These are phyloP conservation scores for Scenedesmus sp. DNA, from an alignment of 163 green algal genomes.

Conservation along the genomic window DNA sequence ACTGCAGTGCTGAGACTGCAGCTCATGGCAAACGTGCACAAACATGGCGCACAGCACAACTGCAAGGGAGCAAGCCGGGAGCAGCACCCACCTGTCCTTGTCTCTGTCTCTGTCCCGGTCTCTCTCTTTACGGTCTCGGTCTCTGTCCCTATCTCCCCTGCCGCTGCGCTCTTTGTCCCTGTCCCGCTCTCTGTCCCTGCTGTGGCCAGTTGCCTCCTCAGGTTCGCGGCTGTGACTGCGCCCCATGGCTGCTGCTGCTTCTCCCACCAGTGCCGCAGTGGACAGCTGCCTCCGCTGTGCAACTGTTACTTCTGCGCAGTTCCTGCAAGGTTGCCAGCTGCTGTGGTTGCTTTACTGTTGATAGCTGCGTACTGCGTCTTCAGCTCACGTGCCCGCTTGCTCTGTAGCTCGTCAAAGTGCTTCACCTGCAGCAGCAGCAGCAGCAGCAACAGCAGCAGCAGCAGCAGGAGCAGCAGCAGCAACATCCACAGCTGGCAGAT, in stretches of 20 bases:
- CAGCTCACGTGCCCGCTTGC: conserved; percentile 63
- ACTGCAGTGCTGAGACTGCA: background rate
- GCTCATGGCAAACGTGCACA: background rate
- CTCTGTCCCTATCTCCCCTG: conserved; percentile 37
- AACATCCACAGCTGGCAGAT: background rate
- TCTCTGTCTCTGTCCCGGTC: conserved; percentile 53
- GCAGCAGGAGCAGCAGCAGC: background rate
- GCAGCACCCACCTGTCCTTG: conserved; percentile 24
- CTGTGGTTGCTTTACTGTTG: conserved; percentile 54
- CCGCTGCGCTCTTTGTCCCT: background rate
- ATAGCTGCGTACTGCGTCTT: conserved; percentile 76
- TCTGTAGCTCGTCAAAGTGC: conserved; percentile 84
- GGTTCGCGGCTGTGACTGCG: conserved; percentile 40
- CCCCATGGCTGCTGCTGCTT: conserved; percentile 37
- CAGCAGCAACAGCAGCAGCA: background rate
- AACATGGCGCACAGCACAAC: background rate
- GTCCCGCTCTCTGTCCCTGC: conserved; percentile 36
- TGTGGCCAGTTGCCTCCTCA: conserved; percentile 20
- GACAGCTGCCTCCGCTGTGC: background rate
- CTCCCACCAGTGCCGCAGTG: conserved; percentile 15
- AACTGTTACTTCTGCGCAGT: conserved; percentile 28
- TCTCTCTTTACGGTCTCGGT: conserved; percentile 35
- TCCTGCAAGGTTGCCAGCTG: conserved; percentile 60
- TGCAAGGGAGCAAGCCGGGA: background rate
- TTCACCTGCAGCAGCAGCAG: conserved; percentile 66